A percentile compares a stretch with the other conserved stretches of the same genome.
Evolutionary conservation across 768 basidiomycete species (phyloP).

Genomic region (Leccinum longicurvipes): DNA sequence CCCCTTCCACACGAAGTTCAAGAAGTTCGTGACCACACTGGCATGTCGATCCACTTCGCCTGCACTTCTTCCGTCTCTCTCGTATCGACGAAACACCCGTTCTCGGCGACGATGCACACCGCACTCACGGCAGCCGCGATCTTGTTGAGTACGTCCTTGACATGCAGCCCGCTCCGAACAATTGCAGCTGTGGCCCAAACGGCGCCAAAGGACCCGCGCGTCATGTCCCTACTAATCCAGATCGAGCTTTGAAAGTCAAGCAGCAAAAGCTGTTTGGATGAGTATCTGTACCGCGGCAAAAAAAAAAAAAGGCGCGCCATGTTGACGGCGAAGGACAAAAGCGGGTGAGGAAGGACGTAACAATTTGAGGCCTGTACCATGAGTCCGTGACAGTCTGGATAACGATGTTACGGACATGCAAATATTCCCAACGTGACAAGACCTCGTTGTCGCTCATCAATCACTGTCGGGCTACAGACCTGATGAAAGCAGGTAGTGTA

Average conservation of each 20-base stretch:
- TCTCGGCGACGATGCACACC: conserved; percentile 84
- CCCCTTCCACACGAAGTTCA: conserved; percentile 82
- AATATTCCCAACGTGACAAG: conserved; percentile 74
- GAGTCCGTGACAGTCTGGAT: conserved; percentile 89
- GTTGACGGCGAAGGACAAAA: conserved; percentile 37
- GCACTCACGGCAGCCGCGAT: conserved; percentile 58
- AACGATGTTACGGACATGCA: conserved; percentile 81
- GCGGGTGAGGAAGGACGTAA: conserved; percentile 73
- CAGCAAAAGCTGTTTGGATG: conserved; percentile 60
- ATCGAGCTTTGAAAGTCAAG: conserved; percentile 79
- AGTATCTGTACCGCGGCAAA: conserved; percentile 65
- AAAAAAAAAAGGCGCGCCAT: conserved; percentile 53
- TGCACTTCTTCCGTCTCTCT: conserved; percentile 29
- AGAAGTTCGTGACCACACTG: conserved; percentile 72
- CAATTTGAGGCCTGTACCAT: conserved; percentile 80
- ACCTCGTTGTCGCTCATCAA: conserved; percentile 74
- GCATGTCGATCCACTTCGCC: conserved; percentile 71
- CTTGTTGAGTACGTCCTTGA: conserved; percentile 59
- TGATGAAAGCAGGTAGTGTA: too few species aligned
- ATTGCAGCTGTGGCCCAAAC: conserved; percentile 38
- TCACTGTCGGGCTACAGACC: too few species aligned
- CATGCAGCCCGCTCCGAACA: conserved; percentile 62
- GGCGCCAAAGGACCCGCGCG: conserved; percentile 41
- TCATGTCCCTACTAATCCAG: conserved; percentile 63
- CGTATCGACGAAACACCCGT: conserved; percentile 81